These are phyloP conservation scores for Schizonepeta tenuifolia DNA, from an alignment of 257 asterid genomes.

Conservation along the genomic window DNA sequence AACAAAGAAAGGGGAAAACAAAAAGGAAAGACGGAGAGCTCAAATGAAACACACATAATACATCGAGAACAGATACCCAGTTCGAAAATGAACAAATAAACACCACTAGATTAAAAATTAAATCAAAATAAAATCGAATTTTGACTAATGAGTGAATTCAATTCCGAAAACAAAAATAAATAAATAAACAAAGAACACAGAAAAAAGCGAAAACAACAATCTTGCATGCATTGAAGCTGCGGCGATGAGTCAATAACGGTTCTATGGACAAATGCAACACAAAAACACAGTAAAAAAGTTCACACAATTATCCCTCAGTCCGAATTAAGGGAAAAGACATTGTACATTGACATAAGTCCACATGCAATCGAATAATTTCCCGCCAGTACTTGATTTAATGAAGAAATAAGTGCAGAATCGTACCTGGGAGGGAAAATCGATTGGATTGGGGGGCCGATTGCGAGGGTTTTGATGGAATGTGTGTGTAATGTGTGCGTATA, in stretches of 20 bases:
- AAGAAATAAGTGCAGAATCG: constrained; percentile 24
- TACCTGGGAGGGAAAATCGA: constrained; percentile 32
- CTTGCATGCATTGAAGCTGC: constrained; percentile 52
- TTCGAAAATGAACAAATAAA: constrained; percentile 11
- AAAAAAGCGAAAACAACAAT: constrained; percentile 17
- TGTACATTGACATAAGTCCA: constrained; percentile 26
- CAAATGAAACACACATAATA: constrained; percentile 21
- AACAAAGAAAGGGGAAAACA: background rate
- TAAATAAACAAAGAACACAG: constrained; percentile 4
- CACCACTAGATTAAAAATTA: constrained; percentile 11
- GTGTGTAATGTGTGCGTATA: constrained; percentile 32
- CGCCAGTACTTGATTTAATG: constrained; percentile 42
- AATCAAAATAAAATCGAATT: constrained; percentile 24
- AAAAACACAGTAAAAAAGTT: constrained; percentile 23
- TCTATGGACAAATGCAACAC: constrained; percentile 31
- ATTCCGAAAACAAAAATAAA: background rate
- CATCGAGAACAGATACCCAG: constrained; percentile 30
- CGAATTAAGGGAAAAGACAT: constrained; percentile 2
- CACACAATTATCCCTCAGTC: constrained; percentile 27
- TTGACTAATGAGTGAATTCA: constrained; percentile 5
- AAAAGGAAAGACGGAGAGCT: constrained; percentile 22
- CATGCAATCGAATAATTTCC: constrained; percentile 39
- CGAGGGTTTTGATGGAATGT: constrained; percentile 46
- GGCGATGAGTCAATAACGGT: constrained; percentile 37
- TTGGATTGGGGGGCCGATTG: constrained; percentile 37